A percentile compares a stretch with the other conserved stretches of the same genome.
Conservation (phyloP, 177 flowering plant genomes). For the Vitis hybrid region DNA sequence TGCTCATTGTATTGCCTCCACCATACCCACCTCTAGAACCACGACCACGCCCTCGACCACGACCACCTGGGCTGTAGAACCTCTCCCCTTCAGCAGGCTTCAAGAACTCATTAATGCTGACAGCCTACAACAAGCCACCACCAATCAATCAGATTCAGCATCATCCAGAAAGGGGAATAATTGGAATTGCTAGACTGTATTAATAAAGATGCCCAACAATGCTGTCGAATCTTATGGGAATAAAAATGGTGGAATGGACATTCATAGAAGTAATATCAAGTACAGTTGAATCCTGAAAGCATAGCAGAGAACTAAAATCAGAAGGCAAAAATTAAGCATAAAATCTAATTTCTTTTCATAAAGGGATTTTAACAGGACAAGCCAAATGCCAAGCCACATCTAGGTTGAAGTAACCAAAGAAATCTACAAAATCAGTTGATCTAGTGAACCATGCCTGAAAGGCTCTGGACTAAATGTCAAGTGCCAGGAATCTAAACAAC, state of each 20-base stretch:
- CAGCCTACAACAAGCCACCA: conserved; percentile 32
- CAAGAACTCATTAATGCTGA: conserved; percentile 68
- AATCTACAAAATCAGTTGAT: no score
- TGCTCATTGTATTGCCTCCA: conserved; percentile 24
- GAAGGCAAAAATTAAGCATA: neutral
- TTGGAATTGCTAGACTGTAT: no score
- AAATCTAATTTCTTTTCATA: no score
- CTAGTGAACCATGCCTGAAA: no score
- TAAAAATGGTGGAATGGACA: neutral
- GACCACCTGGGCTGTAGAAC: conserved; percentile 45
- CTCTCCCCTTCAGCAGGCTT: conserved; percentile 71
- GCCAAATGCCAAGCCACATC: no score
- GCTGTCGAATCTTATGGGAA: neutral
- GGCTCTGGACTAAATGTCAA: no score
- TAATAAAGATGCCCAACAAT: no score
- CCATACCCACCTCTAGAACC: conserved; percentile 44
- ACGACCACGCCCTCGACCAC: conserved; percentile 63
- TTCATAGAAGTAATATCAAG: no score
- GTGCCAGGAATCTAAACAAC: no score
- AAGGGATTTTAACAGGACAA: no score
- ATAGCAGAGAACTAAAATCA: neutral
- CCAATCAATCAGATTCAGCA: neutral
- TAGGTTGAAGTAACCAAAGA: no score
- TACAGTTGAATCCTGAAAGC: no score
- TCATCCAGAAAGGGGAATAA: neutral